phyloP scores from a whole-genome alignment of 1,284 basidiomycete genomes.

The Waitea zeae region DNA sequence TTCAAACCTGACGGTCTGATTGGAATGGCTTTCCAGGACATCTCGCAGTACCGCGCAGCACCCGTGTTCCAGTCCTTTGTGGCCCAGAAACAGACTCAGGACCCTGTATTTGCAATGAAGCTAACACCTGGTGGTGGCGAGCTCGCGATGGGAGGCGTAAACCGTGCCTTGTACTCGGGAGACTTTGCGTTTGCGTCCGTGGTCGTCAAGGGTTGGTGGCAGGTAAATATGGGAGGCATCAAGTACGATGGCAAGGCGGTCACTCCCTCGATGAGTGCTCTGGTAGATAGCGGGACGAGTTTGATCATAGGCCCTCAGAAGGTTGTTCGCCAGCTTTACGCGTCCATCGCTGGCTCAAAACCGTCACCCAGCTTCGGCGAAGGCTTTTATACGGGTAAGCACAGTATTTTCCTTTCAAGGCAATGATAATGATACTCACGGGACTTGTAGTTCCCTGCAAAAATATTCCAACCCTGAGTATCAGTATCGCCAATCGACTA shows the following conservation, averaged over 20 bases:
- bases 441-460: slow-evolving; percentile 29
- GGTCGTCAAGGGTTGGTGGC: slow-evolving; percentile 12
- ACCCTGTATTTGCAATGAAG: slow-evolving; percentile 20
- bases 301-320: slow-evolving; percentile 2
- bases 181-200: slow-evolving; percentile 10
- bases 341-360: slow-evolving; percentile 11
- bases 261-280: slow-evolving; percentile 1
- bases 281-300: slow-evolving; percentile 5
- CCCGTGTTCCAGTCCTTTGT: slow-evolving; percentile 12
- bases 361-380: not conserved
- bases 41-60: slow-evolving; percentile 9
- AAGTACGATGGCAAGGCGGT: slow-evolving; percentile 7
- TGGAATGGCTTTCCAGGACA: slow-evolving; percentile 14
- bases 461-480: slow-evolving; percentile 15
- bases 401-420: too few relatives aligned
- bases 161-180: slow-evolving; percentile 9
- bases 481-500: slow-evolving; percentile 23
- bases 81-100: slow-evolving; percentile 9
- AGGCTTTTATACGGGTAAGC: too few relatives aligned
- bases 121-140: slow-evolving; percentile 14
- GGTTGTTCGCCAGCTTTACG: slow-evolving; percentile 6
- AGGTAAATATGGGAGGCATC: slow-evolving; percentile 9
- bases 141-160: slow-evolving; percentile 22
- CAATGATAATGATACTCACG: slow-evolving; percentile 10
- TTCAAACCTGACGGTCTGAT: slow-evolving; percentile 15